These are phyloP conservation scores for Teunomyces barrocoloradensis DNA, from an alignment of 805 yeast genomes.

Conservation along the genomic window DNA sequence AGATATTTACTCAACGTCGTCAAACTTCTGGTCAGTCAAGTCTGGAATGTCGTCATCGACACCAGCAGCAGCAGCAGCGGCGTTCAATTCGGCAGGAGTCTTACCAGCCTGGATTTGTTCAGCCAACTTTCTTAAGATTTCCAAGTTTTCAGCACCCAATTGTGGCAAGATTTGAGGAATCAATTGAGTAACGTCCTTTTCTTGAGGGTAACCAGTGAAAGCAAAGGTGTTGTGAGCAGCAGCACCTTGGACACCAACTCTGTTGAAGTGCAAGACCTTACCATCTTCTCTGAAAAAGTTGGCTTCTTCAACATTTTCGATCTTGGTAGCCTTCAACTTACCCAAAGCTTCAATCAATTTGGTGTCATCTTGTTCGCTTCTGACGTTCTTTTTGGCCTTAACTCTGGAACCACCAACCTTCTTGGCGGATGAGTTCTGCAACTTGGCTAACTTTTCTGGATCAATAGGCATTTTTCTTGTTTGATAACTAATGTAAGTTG, in stretches of 20 bases:
- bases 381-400: slow-evolving; percentile 75
- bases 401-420: slow-evolving; percentile 87
- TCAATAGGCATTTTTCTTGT: slow-evolving; percentile 69
- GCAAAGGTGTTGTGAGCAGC: slow-evolving; percentile 88
- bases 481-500: not conserved
- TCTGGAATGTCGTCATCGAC: slow-evolving; percentile 68
- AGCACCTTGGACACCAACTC: slow-evolving; percentile 95
- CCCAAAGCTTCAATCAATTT: slow-evolving; percentile 85
- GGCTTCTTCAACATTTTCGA: slow-evolving; percentile 92
- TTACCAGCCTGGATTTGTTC: slow-evolving; percentile 74
- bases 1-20: slow-evolving; percentile 46
- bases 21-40: slow-evolving; percentile 84
- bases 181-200: slow-evolving; percentile 87
- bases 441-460: slow-evolving; percentile 90
- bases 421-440: slow-evolving; percentile 79
- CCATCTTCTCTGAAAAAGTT: slow-evolving; percentile 98
- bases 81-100: slow-evolving; percentile 46
- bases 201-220: slow-evolving; percentile 92
- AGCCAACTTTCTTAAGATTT: slow-evolving; percentile 84
- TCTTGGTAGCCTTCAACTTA: slow-evolving; percentile 84
- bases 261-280: slow-evolving; percentile 90
- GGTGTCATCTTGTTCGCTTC: slow-evolving; percentile 81
- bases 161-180: slow-evolving; percentile 93
- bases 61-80: slow-evolving; percentile 35
- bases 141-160: slow-evolving; percentile 93